Evolutionary conservation across 2,329 filamentous ascomycete species (phyloP).

Genomic region (Ramichloridium luteum): DNA sequence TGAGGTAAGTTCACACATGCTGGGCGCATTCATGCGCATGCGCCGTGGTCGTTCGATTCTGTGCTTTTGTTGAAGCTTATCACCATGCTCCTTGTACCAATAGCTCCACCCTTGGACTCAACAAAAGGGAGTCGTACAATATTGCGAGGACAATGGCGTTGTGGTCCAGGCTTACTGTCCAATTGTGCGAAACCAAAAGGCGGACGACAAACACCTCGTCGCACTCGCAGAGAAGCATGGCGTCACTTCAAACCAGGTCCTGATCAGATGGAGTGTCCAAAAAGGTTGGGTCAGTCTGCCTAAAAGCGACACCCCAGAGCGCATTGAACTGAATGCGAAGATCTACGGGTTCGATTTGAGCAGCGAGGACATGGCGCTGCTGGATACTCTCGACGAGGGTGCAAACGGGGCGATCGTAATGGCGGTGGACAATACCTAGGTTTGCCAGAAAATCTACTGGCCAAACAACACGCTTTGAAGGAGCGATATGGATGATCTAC

Average conservation of each 20-base stretch:
- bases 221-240: constrained; percentile 57
- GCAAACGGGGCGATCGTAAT: constrained; percentile 22
- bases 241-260: constrained; percentile 62
- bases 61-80: too few species aligned
- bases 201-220: constrained; percentile 53
- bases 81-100: too few species aligned
- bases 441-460: too few species aligned
- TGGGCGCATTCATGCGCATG: too few species aligned
- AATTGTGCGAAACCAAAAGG: constrained; percentile 58
- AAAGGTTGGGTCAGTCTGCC: constrained; percentile 59
- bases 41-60: too few species aligned
- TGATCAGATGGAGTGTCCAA: constrained; percentile 72
- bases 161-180: constrained; percentile 53
- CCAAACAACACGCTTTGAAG: too few species aligned
- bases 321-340: constrained; percentile 54
- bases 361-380: constrained; percentile 43
- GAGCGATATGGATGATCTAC: too few species aligned
- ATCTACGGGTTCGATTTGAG: constrained; percentile 49
- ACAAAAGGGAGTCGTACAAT: constrained; percentile 46
- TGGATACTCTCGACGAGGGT: constrained; percentile 39
- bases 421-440: constrained; percentile 19
- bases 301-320: constrained; percentile 57
- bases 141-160: constrained; percentile 47
- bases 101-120: constrained; percentile 66
- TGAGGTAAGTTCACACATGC: constrained; percentile 45